Percentiles rank a stretch among this genome's conserved stretches.
These are phyloP conservation scores for Fraxinus quadrangulata DNA, from an alignment of 257 asterid species.

Conservation along the genomic window DNA sequence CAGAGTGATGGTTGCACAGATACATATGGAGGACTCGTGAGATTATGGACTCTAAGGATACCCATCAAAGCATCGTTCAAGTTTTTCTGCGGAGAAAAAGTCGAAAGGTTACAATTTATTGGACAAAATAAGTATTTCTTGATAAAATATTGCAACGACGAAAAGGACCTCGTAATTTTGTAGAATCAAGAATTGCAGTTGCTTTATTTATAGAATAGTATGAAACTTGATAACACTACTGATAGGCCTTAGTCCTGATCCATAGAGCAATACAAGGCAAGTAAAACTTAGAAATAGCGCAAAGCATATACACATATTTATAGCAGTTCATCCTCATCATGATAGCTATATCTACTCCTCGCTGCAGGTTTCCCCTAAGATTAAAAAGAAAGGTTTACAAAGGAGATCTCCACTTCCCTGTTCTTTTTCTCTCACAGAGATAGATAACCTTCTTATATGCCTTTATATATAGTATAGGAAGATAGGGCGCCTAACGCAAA, in stretches of 20 bases:
- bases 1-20: constrained; percentile 62
- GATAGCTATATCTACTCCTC: too few relatives aligned
- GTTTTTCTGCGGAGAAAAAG: constrained; percentile 53
- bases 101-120: not conserved
- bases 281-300: too few relatives aligned
- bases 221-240: not conserved
- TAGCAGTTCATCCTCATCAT: too few relatives aligned
- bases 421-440: too few relatives aligned
- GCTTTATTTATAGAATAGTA: not conserved
- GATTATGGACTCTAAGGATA: constrained; percentile 78
- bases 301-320: too few relatives aligned
- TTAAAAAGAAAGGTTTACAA: too few relatives aligned
- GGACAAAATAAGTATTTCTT: not conserved
- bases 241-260: too few relatives aligned
- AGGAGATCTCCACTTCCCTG: too few relatives aligned
- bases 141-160: too few relatives aligned
- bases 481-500: not conserved
- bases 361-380: too few relatives aligned
- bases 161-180: not conserved
- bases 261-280: too few relatives aligned
- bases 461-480: not conserved
- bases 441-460: too few relatives aligned
- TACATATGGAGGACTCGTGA: constrained; percentile 86
- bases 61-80: constrained; percentile 98
- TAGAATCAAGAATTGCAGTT: not conserved